Evolutionary conservation across 495 filamentous ascomycete species (phyloP), one percentile per base, ranked within the genome.

Genomic region (Aspergillus carlsbadensis): DNA sequence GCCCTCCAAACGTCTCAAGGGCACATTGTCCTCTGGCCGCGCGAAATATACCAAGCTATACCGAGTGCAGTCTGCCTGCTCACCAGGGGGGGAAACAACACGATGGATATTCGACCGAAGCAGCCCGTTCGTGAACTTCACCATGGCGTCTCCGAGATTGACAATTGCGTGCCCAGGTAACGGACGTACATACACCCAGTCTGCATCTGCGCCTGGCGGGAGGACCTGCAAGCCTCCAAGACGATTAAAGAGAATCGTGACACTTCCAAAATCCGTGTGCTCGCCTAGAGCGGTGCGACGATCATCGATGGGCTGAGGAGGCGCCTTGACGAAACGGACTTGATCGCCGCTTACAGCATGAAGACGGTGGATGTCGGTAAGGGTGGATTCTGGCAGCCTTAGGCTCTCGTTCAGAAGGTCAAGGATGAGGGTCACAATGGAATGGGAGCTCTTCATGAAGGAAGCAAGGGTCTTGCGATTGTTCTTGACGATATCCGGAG

Each of bases 71-170:
- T 64, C 65, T 0, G 67, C 79, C 56, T 87, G 84, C 6, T 66
- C 61, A 5, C 81, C 83, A 0, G 84, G 82, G 2, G 84, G 75
- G 1, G 74, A 72, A 4, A 83, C 79, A 15, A 88, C 85, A 4
- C 85, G 76, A 64, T 88, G 85, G 10, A 87, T 81, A 59, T 84
- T 86, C 1, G 77, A 80, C 18, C 84, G 76, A 37, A 87, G 63
- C n/a, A 81, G 56, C 6, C 84, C 82, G 47, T 78, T 79, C 7
- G 82, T 83, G 60, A 87, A 87, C 39, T 81, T 84, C 8, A 81
- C 79, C 70, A 86, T 77, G 8, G 84, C 81, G 52, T 89, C 86
- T 1, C 84, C 86, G 0, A 89, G 73, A 51, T 89, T 88, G 46
- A 87, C 70, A 31, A 89, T 81, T 8, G 76, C 77, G 47, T 81